These are phyloP conservation scores for Colletotrichum spinosum DNA, from an alignment of 2,329 filamentous ascomycete species.

Conservation along the genomic window DNA sequence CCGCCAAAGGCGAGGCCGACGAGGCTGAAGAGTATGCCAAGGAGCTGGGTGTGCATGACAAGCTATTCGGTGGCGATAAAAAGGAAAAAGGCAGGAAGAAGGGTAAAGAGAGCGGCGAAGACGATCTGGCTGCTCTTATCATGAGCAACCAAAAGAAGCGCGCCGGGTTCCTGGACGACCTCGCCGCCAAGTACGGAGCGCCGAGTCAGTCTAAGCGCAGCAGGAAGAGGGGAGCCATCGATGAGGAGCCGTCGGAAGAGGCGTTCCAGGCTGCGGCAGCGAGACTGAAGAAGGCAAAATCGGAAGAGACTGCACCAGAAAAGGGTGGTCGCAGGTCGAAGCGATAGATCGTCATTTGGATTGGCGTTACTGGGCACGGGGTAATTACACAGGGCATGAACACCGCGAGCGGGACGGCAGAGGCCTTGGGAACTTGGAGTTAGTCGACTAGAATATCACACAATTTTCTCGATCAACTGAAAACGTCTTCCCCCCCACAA, in stretches of 20 bases:
- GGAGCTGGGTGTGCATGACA: conserved; percentile 79
- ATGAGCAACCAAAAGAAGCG: conserved; percentile 75
- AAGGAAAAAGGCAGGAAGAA: conserved; percentile 51
- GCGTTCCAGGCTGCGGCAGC: conserved; percentile 69
- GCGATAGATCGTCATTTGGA: conserved; percentile 15
- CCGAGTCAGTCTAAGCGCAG: conserved; percentile 58
- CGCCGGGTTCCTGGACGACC: conserved; percentile 73
- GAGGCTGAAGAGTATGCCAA: conserved; percentile 82
- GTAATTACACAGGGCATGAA: conserved; percentile 4
- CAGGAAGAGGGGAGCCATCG: conserved; percentile 66
- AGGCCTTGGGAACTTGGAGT: conserved; percentile 33
- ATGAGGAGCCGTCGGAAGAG: conserved; percentile 74
- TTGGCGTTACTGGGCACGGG: conserved; percentile 24
- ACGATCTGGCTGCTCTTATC: conserved; percentile 78
- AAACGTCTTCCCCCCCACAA: too few relatives aligned
- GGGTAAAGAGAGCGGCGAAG: conserved; percentile 58
- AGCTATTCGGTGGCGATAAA: conserved; percentile 69
- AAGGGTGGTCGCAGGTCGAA: conserved; percentile 23
- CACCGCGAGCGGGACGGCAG: conserved; percentile 18
- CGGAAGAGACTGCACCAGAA: conserved; percentile 33
- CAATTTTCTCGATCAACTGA: background rate
- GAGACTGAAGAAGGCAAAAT: conserved; percentile 55
- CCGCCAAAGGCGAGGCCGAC: conserved; percentile 73
- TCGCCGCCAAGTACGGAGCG: conserved; percentile 81
- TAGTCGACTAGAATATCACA: conserved; percentile 3